phyloP scores from a whole-genome alignment of 2,329 filamentous ascomycete species.

The Hypocreales sp. region DNA sequence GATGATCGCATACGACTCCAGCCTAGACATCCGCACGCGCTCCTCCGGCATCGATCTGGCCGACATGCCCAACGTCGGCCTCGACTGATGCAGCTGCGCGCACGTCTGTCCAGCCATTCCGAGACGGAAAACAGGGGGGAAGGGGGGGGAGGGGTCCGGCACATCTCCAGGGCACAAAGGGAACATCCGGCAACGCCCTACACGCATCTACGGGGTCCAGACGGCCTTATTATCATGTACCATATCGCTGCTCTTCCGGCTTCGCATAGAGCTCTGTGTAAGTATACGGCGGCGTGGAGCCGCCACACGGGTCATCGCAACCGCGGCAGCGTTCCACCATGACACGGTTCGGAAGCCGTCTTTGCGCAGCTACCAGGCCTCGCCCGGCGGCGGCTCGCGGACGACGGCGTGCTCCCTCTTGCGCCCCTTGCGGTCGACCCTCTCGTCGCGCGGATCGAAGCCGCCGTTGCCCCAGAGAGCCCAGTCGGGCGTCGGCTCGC shows the following conservation, averaged over 20 bases:
- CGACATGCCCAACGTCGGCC: constrained; percentile 34
- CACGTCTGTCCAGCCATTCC: background rate
- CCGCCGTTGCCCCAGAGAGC: constrained; percentile 88
- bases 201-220: too few species aligned
- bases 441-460: constrained; percentile 78
- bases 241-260: constrained; percentile 22
- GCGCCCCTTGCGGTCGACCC: constrained; percentile 76
- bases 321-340: too few species aligned
- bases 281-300: constrained; percentile 23
- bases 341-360: too few species aligned
- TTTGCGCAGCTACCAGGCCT: constrained; percentile 5
- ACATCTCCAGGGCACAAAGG: too few species aligned
- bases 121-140: background rate
- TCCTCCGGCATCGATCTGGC: constrained; percentile 24
- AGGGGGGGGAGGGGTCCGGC: too few species aligned
- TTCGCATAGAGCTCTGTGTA: constrained; percentile 25
- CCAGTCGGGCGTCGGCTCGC: constrained; percentile 75
- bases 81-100: constrained; percentile 31
- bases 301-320: too few species aligned
- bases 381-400: constrained; percentile 12
- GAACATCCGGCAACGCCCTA: too few species aligned
- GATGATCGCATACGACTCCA: constrained; percentile 89
- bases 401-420: constrained; percentile 32
- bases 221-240: constrained; percentile 17
- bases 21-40: constrained; percentile 41